phyloP scores from a whole-genome alignment of 176 grass and related monocot species.

The Coix lacrymajobi region DNA sequence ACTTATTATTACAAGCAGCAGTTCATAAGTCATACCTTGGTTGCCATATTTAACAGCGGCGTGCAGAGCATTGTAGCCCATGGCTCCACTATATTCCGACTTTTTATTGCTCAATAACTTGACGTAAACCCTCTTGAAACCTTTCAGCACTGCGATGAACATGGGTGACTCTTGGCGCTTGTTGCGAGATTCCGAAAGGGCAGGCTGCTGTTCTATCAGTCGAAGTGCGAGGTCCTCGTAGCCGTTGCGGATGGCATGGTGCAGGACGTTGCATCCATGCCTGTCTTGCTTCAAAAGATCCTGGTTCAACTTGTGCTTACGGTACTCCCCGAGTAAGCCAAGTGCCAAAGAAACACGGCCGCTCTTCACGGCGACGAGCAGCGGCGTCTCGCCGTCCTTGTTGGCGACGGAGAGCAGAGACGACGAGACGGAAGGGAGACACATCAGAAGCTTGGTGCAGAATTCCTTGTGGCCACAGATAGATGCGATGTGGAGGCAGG shows the following conservation, averaged over 20 bases:
- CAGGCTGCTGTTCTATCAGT: not conserved
- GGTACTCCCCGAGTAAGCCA: not conserved
- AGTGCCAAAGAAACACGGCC: not conserved
- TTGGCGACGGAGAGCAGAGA: no score
- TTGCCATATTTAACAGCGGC: not conserved
- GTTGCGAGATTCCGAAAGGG: not conserved
- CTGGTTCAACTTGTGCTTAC: no score
- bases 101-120: not conserved
- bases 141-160: not conserved
- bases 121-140: not conserved
- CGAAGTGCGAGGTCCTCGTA: not conserved
- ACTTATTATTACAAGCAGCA: no score
- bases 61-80: not conserved
- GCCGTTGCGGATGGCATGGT: not conserved
- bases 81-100: not conserved
- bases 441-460: no score
- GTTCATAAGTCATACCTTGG: not conserved
- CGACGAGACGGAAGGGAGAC: no score
- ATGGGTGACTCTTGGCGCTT: not conserved
- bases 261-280: not conserved
- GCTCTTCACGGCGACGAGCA: not conserved
- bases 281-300: not conserved
- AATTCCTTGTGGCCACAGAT: no score
- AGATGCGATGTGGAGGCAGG: no score
- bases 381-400: not conserved